Conservation (phyloP, 495 filamentous ascomycete genomes). For the Hyaloscypha finlandica region DNA sequence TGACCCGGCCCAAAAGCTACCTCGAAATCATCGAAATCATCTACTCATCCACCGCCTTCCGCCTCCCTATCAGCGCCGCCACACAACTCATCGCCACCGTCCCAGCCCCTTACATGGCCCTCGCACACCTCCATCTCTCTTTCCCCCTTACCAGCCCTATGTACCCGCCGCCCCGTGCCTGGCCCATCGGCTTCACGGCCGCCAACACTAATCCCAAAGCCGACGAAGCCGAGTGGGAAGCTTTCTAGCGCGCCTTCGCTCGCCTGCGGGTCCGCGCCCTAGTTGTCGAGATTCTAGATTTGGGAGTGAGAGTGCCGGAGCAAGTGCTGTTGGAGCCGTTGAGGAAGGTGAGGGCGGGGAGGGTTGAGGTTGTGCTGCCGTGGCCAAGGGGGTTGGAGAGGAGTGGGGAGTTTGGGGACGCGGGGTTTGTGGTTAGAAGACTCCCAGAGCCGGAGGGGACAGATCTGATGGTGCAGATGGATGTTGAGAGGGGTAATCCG, state of each 20-base stretch:
- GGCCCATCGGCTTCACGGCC: not conserved
- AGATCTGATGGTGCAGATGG: constrained; percentile 7
- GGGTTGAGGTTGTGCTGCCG: constrained; percentile 19
- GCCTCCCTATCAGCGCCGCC: not conserved
- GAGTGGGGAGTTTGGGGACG: constrained; percentile 15
- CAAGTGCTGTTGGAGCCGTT: constrained; percentile 13
- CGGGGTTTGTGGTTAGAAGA: constrained; percentile 16
- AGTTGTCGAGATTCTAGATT: constrained; percentile 18
- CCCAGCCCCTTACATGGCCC: not conserved
- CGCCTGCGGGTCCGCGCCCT: constrained; percentile 5
- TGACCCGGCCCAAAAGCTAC: constrained; percentile 12
- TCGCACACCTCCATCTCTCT: constrained; percentile 9
- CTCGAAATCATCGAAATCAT: constrained; percentile 8
- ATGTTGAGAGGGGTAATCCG: constrained; percentile 6
- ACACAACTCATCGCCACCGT: not conserved
- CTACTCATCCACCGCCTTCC: constrained; percentile 8
- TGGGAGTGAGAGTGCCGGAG: constrained; percentile 15
- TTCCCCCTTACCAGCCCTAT: constrained; percentile 2
- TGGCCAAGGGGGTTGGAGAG: constrained; percentile 10
- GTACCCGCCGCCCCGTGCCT: constrained; percentile 9
- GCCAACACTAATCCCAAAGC: constrained; percentile 5
- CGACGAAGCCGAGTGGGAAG: constrained; percentile 18
- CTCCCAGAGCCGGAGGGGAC: not conserved
- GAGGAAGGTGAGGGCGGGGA: not conserved
- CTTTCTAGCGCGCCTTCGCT: constrained; percentile 19